Conservation (phyloP, 148 eudicot species). For the Fagopyrum homotropicum region DNA sequence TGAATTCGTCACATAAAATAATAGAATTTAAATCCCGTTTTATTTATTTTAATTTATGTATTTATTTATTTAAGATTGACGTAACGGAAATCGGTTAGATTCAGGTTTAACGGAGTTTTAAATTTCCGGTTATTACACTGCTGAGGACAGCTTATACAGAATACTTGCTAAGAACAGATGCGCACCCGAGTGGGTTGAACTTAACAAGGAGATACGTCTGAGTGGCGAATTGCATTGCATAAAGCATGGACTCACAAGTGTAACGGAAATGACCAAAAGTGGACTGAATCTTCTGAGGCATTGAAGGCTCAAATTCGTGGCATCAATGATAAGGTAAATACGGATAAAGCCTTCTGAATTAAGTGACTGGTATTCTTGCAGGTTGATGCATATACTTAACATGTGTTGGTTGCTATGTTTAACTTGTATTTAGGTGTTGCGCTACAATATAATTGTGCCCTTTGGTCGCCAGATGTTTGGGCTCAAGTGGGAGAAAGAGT, state of each 20-base stretch:
- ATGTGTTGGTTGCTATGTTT: neutral
- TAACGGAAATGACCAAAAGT: conserved; percentile 37
- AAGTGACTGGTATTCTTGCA: neutral
- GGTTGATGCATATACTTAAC: neutral
- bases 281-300: conserved; percentile 52
- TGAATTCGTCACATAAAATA: no score
- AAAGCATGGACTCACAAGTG: conserved; percentile 42
- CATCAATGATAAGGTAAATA: conserved; percentile 67
- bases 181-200: conserved; percentile 91
- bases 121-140: no score
- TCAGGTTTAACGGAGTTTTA: no score
- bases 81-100: no score
- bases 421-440: conserved; percentile 50
- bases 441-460: conserved; percentile 82
- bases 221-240: conserved; percentile 57
- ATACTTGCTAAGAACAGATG: conserved; percentile 73
- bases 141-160: conserved; percentile 82
- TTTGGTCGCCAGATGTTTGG: conserved; percentile 81
- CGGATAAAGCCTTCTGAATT: neutral
- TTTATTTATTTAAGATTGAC: no score
- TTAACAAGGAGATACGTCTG: conserved; percentile 74
- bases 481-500: conserved; percentile 69
- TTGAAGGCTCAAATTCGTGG: conserved; percentile 44
- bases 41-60: no score
- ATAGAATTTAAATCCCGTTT: no score